Evolutionary conservation across 2,329 filamentous ascomycete species (phyloP).

Genomic region (Scytalidium sp.): DNA sequence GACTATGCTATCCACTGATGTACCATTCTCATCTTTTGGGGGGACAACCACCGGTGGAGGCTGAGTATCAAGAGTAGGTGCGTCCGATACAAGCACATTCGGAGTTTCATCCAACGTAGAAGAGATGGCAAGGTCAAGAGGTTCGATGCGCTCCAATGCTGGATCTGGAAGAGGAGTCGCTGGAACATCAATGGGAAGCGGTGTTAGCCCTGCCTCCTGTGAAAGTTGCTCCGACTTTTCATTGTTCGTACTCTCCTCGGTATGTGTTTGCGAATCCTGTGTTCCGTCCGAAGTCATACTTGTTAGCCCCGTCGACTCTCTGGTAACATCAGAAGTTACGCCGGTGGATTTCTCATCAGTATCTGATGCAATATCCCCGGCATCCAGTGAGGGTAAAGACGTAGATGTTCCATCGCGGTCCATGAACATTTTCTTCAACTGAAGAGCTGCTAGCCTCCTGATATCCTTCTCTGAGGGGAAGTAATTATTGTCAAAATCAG

Average conservation of each 20-base stretch:
- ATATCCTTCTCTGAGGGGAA: constrained; percentile 96
- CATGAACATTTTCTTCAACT: constrained; percentile 91
- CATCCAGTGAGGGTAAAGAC: constrained; percentile 68
- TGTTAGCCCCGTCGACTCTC: constrained; percentile 38
- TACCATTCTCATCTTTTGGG: background rate
- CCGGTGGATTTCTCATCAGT: constrained; percentile 40
- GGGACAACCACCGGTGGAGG: background rate
- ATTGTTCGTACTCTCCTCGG: constrained; percentile 50
- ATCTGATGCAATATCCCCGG: constrained; percentile 50
- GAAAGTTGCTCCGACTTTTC: constrained; percentile 33
- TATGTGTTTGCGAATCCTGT: constrained; percentile 59
- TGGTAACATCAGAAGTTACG: constrained; percentile 20
- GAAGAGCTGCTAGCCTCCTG: constrained; percentile 82
- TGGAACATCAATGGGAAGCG: background rate
- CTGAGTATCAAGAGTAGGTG: background rate
- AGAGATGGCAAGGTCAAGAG: constrained; percentile 58
- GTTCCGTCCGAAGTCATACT: constrained; percentile 52
- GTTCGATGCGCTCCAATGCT: constrained; percentile 48
- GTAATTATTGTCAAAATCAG: constrained; percentile 88
- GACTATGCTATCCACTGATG: background rate
- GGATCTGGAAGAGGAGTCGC: constrained; percentile 16
- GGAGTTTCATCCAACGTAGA: constrained; percentile 9
- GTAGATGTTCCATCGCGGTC: constrained; percentile 78
- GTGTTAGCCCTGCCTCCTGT: background rate
- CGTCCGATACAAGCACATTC: background rate